phyloP scores from a whole-genome alignment of 805 yeast species.

The Schwanniomyces polymorphus region DNA sequence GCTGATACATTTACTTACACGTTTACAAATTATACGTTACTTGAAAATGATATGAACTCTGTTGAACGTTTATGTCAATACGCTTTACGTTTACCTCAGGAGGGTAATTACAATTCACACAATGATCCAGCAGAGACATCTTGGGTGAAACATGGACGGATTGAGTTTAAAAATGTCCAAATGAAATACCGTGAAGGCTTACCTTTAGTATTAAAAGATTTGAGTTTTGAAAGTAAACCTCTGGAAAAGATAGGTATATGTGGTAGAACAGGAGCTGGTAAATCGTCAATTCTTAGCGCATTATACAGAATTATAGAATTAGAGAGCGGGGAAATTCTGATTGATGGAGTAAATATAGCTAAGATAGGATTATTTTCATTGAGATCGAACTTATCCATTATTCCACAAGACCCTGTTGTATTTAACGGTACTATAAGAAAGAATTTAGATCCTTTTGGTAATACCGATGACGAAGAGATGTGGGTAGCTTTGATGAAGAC shows the following conservation, averaged over 20 bases:
- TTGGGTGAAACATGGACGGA: constrained; percentile 49
- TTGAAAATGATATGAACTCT: constrained; percentile 76
- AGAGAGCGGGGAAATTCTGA: constrained; percentile 42
- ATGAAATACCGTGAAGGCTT: constrained; percentile 55
- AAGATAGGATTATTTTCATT: constrained; percentile 49
- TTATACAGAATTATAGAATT: constrained; percentile 54
- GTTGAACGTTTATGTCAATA: constrained; percentile 72
- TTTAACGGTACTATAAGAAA: constrained; percentile 54
- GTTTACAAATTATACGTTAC: constrained; percentile 52
- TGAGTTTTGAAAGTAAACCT: constrained; percentile 43
- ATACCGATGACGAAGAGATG: constrained; percentile 45
- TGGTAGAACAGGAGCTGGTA: constrained; percentile 87
- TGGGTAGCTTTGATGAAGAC: constrained; percentile 57
- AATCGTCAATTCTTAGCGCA: constrained; percentile 60
- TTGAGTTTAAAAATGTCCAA: constrained; percentile 45
- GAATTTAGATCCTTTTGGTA: constrained; percentile 59
- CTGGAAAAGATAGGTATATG: constrained; percentile 75
- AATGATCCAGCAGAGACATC: constrained; percentile 33
- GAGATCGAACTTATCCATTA: constrained; percentile 55
- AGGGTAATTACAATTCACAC: constrained; percentile 55
- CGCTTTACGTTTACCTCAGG: constrained; percentile 62
- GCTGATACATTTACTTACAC: constrained; percentile 50
- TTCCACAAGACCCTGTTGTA: constrained; percentile 67
- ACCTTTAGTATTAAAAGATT: constrained; percentile 52
- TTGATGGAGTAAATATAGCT: constrained; percentile 56